phyloP scores from a whole-genome alignment of 495 filamentous ascomycete species.

The Parmelia sp. region DNA sequence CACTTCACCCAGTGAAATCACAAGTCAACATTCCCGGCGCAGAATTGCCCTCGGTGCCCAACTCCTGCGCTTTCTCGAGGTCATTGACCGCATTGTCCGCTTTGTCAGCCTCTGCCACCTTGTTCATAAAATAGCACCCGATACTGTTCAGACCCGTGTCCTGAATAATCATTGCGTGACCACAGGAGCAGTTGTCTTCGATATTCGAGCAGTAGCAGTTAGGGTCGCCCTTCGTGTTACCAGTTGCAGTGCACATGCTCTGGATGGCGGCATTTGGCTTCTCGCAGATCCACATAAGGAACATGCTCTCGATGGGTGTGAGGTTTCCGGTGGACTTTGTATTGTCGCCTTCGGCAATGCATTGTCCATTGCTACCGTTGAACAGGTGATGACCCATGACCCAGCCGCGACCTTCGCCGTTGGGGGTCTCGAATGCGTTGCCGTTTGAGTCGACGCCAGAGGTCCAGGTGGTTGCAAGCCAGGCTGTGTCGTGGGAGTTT shows the following conservation, averaged over 20 bases:
- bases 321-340: background rate
- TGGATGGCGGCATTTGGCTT: background rate
- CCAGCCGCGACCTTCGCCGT: background rate
- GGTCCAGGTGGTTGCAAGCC: background rate
- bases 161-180: background rate
- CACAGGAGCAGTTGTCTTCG: background rate
- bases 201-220: background rate
- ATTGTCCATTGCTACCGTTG: background rate
- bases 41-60: background rate
- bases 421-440: background rate
- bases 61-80: background rate
- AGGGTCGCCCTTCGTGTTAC: background rate
- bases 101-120: background rate
- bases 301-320: conserved; percentile 2
- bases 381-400: conserved; percentile 3
- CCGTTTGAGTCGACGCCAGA: background rate
- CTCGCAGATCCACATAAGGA: background rate
- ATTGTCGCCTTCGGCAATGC: conserved; percentile 4
- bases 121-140: conserved; percentile 1
- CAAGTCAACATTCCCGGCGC: conserved; percentile 4
- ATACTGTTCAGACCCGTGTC: background rate
- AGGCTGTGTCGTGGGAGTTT: background rate
- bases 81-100: background rate
- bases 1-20: background rate
- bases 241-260: background rate